Evolutionary conservation across 768 basidiomycete species (phyloP).

Genomic region (Panaeolus papilionaceus): DNA sequence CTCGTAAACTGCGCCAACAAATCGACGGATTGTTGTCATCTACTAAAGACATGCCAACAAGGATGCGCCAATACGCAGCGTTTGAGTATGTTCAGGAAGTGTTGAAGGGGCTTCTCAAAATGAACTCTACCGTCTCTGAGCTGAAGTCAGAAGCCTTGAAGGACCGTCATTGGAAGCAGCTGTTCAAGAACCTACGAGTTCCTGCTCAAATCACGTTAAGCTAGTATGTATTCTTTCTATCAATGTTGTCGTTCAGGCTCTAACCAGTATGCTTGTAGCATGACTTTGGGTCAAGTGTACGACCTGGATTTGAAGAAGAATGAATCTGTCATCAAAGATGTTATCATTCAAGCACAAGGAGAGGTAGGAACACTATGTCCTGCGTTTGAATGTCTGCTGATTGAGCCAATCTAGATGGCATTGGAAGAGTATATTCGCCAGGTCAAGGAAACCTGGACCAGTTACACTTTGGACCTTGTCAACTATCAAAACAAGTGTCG

Average conservation of each 20-base stretch:
- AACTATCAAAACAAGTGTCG: constrained; percentile 99
- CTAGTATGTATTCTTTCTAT: constrained; percentile 51
- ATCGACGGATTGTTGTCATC: constrained; percentile 89
- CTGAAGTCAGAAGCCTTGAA: constrained; percentile 97
- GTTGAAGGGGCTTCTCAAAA: constrained; percentile 84
- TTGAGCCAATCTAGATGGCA: constrained; percentile 72
- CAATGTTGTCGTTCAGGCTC: background rate
- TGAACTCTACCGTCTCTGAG: constrained; percentile 89
- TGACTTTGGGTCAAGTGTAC: constrained; percentile 97
- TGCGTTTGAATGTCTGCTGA: constrained; percentile 31
- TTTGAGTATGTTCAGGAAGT: constrained; percentile 98
- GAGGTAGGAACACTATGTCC: constrained; percentile 61
- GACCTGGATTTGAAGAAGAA: constrained; percentile 96
- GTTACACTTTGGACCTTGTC: constrained; percentile 92
- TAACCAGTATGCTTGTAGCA: constrained; percentile 48
- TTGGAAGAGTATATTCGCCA: constrained; percentile 95
- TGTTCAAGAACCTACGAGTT: constrained; percentile 88
- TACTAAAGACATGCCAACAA: constrained; percentile 98
- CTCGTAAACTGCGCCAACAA: constrained; percentile 92
- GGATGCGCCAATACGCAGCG: constrained; percentile 98
- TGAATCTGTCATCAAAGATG: constrained; percentile 89
- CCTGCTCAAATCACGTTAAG: constrained; percentile 78
- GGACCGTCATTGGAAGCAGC: constrained; percentile 97
- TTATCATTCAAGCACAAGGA: constrained; percentile 96
- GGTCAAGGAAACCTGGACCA: constrained; percentile 97